These are phyloP conservation scores for Pyrus communis DNA, from an alignment of 306 rosid genomes.

Conservation along the genomic window DNA sequence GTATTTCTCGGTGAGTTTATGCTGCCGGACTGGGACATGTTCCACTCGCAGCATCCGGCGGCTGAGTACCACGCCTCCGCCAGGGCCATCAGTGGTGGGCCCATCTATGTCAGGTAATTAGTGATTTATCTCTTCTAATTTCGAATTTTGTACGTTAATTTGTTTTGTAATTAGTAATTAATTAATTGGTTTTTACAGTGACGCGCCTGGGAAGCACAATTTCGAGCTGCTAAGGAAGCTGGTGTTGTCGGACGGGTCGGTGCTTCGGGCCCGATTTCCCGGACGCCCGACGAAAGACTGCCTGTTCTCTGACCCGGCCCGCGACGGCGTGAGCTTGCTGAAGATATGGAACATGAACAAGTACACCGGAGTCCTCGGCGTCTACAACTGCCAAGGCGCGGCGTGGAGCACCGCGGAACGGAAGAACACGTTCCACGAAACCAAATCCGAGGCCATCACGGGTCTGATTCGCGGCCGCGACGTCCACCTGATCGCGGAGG, in stretches of 20 bases:
- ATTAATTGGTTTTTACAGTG: slow-evolving; percentile 30
- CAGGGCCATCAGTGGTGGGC: slow-evolving; percentile 91
- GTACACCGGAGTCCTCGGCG: slow-evolving; percentile 66
- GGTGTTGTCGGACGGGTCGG: slow-evolving; percentile 75
- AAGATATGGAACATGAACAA: slow-evolving; percentile 97
- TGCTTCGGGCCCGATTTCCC: slow-evolving; percentile 68
- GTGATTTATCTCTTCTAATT: neutral
- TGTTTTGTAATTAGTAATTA: neutral
- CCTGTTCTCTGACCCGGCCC: slow-evolving; percentile 73
- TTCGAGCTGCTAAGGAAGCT: slow-evolving; percentile 64
- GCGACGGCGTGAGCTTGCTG: slow-evolving; percentile 70
- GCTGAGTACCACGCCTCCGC: slow-evolving; percentile 91
- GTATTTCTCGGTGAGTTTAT: slow-evolving; percentile 89
- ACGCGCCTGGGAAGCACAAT: slow-evolving; percentile 78
- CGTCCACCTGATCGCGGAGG: slow-evolving; percentile 55
- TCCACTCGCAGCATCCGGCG: slow-evolving; percentile 75
- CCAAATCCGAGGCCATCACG: slow-evolving; percentile 37
- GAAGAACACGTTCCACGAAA: slow-evolving; percentile 60
- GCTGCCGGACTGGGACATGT: slow-evolving; percentile 98
- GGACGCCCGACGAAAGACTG: slow-evolving; percentile 89
- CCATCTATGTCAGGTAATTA: slow-evolving; percentile 59
- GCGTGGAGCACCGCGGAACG: slow-evolving; percentile 69
- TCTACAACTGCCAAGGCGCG: slow-evolving; percentile 93
- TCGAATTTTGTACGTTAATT: neutral
- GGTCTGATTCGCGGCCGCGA: slow-evolving; percentile 61